Conservation (phyloP, 306 rosid species). For the Quercus dentata region DNA sequence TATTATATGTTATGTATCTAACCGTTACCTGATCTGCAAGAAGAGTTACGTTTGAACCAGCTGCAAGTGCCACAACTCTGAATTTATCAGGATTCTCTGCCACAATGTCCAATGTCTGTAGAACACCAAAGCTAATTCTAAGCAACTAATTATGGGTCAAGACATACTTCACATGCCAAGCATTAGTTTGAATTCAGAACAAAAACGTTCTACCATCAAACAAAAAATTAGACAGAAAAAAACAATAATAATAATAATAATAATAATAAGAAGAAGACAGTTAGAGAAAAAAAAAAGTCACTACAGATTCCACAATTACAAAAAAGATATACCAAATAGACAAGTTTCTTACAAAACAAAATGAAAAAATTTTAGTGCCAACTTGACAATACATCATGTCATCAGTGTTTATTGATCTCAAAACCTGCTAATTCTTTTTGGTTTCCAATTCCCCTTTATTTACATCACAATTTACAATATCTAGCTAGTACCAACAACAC, state of each 20-base stretch:
- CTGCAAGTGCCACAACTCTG: constrained; percentile 88
- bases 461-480: neutral
- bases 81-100: constrained; percentile 95
- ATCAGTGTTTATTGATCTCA: neutral
- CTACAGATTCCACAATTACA: neutral
- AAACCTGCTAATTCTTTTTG: neutral
- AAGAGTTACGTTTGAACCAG: constrained; percentile 93
- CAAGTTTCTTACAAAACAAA: neutral
- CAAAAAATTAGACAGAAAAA: no score
- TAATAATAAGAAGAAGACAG: no score
- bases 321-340: neutral
- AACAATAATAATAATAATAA: neutral
- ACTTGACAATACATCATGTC: neutral
- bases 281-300: neutral
- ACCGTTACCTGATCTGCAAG: constrained; percentile 88
- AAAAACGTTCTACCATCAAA: neutral
- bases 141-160: constrained; percentile 21
- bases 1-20: neutral
- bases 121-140: constrained; percentile 20
- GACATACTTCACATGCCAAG: constrained; percentile 1
- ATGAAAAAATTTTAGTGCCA: neutral
- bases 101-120: constrained; percentile 95
- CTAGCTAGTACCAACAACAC: neutral
- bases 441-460: neutral
- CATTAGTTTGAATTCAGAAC: neutral